Conservation (phyloP, 2,329 filamentous ascomycete genomes). For the Trichoderma cornu-damae region DNA sequence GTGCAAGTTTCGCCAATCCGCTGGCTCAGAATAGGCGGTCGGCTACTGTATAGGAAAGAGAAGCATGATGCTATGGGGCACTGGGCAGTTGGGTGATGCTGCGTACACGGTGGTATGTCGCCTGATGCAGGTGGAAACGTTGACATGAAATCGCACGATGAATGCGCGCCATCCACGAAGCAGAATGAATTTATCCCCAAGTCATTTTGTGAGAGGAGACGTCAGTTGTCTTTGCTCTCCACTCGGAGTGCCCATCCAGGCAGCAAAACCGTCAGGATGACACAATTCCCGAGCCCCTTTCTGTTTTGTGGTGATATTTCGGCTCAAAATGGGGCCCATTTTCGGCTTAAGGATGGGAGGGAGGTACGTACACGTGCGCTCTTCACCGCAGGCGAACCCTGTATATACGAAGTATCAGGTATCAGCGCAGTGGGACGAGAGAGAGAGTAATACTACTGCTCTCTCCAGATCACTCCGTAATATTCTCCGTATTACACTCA, state of each 20-base stretch:
- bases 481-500: not conserved
- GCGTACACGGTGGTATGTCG: not conserved
- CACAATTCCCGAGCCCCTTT: conserved; percentile 7
- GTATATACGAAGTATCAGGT: not conserved
- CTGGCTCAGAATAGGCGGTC: not conserved
- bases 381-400: not conserved
- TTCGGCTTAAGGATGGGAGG: conserved; percentile 8
- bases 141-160: conserved; percentile 10
- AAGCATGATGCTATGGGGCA: not conserved
- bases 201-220: not conserved
- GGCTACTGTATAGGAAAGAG: not conserved
- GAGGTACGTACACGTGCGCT: not conserved
- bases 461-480: conserved; percentile 1
- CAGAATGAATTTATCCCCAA: not conserved
- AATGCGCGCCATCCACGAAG: not conserved
- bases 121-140: conserved; percentile 10
- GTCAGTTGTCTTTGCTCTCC: not conserved
- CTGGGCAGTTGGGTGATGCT: not conserved
- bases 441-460: not conserved
- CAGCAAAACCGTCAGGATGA: not conserved
- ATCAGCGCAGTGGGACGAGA: not conserved
- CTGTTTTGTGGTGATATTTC: conserved; percentile 7
- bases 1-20: not conserved
- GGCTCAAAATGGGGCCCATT: conserved; percentile 14
- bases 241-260: not conserved